These are phyloP conservation scores for Arthroderma uncinatum DNA, from an alignment of 2,329 filamentous ascomycete species.

Conservation along the genomic window DNA sequence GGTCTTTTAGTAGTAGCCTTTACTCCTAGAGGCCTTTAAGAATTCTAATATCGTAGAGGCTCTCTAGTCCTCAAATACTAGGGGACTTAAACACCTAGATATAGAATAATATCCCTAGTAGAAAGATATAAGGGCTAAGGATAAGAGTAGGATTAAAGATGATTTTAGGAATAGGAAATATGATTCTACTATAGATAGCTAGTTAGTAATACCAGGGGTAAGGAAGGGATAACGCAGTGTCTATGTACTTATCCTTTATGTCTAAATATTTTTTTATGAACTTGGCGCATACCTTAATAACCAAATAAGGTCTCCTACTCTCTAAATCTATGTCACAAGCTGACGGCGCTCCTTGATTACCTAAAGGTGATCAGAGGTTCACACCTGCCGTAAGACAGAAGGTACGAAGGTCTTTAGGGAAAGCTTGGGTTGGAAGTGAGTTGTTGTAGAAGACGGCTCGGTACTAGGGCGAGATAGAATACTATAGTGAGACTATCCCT, in stretches of 20 bases:
- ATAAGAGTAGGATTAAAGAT: slow-evolving; percentile 17
- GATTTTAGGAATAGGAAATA: slow-evolving; percentile 17
- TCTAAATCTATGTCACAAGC: too few species aligned
- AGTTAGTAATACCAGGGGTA: background rate
- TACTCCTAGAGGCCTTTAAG: slow-evolving; percentile 12
- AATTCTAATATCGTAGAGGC: slow-evolving; percentile 14
- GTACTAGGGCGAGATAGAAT: too few species aligned
- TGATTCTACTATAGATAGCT: slow-evolving; percentile 13
- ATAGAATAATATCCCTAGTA: slow-evolving; percentile 15
- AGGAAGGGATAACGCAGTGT: background rate
- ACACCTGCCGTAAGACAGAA: too few species aligned
- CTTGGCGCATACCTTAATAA: slow-evolving; percentile 10
- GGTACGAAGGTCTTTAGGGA: too few species aligned
- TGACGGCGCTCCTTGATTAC: too few species aligned
- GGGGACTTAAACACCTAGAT: slow-evolving; percentile 13
- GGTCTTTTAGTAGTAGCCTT: slow-evolving; percentile 5
- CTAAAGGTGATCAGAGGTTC: too few species aligned
- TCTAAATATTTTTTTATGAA: slow-evolving; percentile 13
- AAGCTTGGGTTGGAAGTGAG: too few species aligned
- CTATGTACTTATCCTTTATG: slow-evolving; percentile 11
- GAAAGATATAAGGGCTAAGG: slow-evolving; percentile 14
- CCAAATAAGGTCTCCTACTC: background rate
- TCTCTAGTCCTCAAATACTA: slow-evolving; percentile 9
- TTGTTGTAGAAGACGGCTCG: too few species aligned
- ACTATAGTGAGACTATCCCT: too few species aligned